Conservation (phyloP, 208 protist genomes). For the Trypanosoma congolense region DNA sequence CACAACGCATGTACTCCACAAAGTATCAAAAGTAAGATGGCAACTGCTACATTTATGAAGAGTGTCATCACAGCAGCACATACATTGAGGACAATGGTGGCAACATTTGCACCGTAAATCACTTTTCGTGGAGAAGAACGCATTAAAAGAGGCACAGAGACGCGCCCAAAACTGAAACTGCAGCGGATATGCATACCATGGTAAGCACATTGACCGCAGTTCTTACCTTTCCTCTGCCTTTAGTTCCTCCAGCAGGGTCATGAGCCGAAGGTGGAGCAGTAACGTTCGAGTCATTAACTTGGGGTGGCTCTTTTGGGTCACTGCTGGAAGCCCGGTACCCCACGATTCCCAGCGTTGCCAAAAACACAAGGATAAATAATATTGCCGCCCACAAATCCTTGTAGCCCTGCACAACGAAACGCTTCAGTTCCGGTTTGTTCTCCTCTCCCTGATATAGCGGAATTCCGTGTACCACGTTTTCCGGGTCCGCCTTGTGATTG, state of each 20-base stretch:
- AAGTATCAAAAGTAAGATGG: conserved; percentile 20
- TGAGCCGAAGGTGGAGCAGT: no score
- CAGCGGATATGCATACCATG: background rate
- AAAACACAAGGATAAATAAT: conserved; percentile 33
- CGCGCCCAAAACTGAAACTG: background rate
- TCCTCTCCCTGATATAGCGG: conserved; percentile 57
- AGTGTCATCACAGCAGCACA: conserved; percentile 17
- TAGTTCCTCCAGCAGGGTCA: no score
- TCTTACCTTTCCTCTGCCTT: no score
- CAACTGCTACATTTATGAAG: conserved; percentile 6
- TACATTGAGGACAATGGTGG: conserved; percentile 21
- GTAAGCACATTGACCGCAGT: no score
- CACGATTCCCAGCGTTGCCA: conserved; percentile 16
- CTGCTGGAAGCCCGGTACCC: no score
- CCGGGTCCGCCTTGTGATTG: conserved; percentile 3
- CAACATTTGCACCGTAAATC: conserved; percentile 3
- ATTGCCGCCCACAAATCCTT: conserved; percentile 75
- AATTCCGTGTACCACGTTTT: conserved; percentile 46
- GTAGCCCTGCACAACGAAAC: conserved; percentile 59
- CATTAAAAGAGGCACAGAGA: background rate
- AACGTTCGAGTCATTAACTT: no score
- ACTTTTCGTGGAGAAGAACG: background rate
- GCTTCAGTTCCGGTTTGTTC: conserved; percentile 37
- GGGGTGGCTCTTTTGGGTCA: no score
- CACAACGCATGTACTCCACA: conserved; percentile 23